phyloP scores from a whole-genome alignment of 768 basidiomycete genomes.

The Collybia nuda region DNA sequence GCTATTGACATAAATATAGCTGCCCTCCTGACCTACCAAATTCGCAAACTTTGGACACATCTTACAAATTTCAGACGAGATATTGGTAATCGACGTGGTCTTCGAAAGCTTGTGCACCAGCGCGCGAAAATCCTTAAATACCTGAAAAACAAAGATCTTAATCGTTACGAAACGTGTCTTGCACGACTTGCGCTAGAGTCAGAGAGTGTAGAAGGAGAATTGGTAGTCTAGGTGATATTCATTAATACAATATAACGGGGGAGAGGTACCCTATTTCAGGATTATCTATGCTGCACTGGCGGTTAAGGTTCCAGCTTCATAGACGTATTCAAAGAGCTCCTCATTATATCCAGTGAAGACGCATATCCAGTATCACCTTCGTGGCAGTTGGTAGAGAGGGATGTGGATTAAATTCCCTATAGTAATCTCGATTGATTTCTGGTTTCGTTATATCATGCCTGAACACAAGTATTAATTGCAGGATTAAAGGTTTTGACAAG shows the following conservation, averaged over 20 bases:
- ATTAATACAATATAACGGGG: too few relatives aligned
- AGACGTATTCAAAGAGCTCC: too few relatives aligned
- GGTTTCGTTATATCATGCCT: constrained; percentile 20
- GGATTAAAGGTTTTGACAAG: background rate
- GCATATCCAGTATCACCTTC: constrained; percentile 1
- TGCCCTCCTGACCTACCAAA: constrained; percentile 82
- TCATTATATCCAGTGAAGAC: background rate
- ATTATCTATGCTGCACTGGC: background rate
- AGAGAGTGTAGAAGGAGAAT: constrained; percentile 85
- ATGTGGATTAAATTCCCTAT: constrained; percentile 21
- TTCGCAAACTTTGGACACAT: constrained; percentile 81
- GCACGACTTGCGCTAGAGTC: constrained; percentile 75
- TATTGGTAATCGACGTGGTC: constrained; percentile 70
- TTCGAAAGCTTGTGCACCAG: constrained; percentile 78
- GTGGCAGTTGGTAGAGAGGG: background rate
- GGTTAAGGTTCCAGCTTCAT: background rate
- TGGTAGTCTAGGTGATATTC: constrained; percentile 52
- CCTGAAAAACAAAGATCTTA: constrained; percentile 59
- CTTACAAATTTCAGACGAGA: constrained; percentile 69
- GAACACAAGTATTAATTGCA: background rate
- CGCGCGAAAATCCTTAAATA: constrained; percentile 84
- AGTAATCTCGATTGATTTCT: constrained; percentile 26
- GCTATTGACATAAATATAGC: constrained; percentile 40
- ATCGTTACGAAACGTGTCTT: constrained; percentile 74
- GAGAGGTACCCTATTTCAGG: too few relatives aligned